These are phyloP conservation scores for Ilex aquifolium DNA, from an alignment of 257 asterid genomes.

Conservation along the genomic window DNA sequence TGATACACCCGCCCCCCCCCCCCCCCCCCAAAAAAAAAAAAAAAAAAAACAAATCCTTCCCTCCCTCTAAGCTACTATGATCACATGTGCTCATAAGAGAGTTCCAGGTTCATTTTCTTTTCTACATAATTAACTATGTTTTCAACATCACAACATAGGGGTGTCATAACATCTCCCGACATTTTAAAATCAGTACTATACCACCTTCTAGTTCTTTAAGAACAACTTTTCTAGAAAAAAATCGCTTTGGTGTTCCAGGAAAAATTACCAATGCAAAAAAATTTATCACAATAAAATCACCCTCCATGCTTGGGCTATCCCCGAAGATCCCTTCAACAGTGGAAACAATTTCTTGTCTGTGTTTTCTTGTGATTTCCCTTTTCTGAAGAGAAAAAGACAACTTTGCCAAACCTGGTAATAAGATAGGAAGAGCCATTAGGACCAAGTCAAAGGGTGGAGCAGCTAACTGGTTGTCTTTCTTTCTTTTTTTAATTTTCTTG, in stretches of 20 bases:
- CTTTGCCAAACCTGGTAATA: slow-evolving; percentile 37
- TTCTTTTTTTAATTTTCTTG: neutral
- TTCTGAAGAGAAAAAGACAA: slow-evolving; percentile 48
- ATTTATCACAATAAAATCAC: slow-evolving; percentile 72
- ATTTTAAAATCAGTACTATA: too few species aligned
- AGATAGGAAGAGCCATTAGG: slow-evolving; percentile 6
- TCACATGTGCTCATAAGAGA: too few species aligned
- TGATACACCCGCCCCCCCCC: neutral
- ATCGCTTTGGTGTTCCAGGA: neutral
- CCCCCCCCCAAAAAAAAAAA: too few species aligned
- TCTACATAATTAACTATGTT: neutral
- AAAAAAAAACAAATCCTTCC: neutral
- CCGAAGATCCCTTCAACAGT: slow-evolving; percentile 61
- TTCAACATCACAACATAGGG: too few species aligned
- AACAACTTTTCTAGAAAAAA: too few species aligned
- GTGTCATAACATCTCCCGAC: too few species aligned
- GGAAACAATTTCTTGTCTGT: slow-evolving; percentile 65
- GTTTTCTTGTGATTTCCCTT: slow-evolving; percentile 60
- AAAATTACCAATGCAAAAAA: slow-evolving; percentile 83
- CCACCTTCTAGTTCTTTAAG: too few species aligned
- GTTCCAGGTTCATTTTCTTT: neutral
- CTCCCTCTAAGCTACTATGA: neutral
- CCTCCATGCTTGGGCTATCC: slow-evolving; percentile 46
- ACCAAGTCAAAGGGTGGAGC: slow-evolving; percentile 2
- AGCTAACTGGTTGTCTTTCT: neutral